Evolutionary conservation across 148 eudicot species (phyloP).

Genomic region (Rhododendron ferrugineum): DNA sequence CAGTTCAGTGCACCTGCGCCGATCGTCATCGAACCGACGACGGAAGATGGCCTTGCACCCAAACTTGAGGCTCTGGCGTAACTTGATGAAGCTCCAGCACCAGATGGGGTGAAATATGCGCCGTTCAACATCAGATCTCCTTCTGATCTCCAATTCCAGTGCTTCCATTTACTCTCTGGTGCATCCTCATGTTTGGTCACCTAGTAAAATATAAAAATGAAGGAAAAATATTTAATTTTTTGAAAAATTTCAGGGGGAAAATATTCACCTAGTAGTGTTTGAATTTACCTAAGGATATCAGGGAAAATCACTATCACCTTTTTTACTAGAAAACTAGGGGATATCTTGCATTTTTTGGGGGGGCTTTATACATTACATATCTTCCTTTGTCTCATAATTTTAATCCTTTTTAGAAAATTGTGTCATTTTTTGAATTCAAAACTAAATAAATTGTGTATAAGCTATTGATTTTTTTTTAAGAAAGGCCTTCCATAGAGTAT

Average conservation of each 20-base stretch:
- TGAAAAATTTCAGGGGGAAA: no score
- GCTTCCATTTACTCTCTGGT: slow-evolving; percentile 51
- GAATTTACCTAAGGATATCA: neutral
- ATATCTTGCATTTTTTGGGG: neutral
- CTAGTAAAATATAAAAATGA: slow-evolving; percentile 11
- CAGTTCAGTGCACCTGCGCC: slow-evolving; percentile 51
- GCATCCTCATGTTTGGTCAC: slow-evolving; percentile 72
- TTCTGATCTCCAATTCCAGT: slow-evolving; percentile 74
- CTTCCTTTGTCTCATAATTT: neutral
- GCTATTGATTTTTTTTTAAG: neutral
- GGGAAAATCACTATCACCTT: neutral
- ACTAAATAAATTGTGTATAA: neutral
- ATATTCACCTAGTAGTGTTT: no score
- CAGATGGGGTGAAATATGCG: slow-evolving; percentile 55
- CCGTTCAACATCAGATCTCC: slow-evolving; percentile 63
- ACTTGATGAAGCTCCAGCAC: slow-evolving; percentile 54
- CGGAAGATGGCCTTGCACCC: slow-evolving; percentile 52
- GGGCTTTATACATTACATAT: neutral
- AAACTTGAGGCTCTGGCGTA: slow-evolving; percentile 71
- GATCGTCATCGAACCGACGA: slow-evolving; percentile 43
- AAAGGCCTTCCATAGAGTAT: neutral
- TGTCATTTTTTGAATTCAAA: neutral
- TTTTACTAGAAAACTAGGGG: neutral
- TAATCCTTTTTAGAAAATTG: neutral
- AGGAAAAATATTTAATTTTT: neutral